These are phyloP conservation scores for Cylindrodendrum hubeiense DNA, from an alignment of 2,329 filamentous ascomycete species.

Conservation along the genomic window DNA sequence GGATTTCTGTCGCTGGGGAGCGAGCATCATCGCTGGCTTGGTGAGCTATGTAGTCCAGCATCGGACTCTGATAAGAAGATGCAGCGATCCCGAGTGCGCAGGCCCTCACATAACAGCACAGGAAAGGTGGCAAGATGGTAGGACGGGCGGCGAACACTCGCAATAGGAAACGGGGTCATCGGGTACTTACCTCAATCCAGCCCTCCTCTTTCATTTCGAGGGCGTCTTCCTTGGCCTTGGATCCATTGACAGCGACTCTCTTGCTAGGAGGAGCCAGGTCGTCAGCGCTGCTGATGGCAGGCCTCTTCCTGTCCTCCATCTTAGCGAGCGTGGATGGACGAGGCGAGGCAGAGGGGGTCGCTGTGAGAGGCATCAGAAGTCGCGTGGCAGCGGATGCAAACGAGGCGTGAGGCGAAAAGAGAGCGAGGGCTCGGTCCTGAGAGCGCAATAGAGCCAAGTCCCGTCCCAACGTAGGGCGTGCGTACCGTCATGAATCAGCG, in stretches of 20 bases:
- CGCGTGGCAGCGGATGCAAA: conserved; percentile 52
- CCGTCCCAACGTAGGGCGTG: conserved; percentile 49
- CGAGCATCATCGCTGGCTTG: conserved; percentile 53
- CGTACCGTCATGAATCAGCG: conserved; percentile 52
- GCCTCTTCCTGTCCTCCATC: conserved; percentile 99
- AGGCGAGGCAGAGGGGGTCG: conserved; percentile 76
- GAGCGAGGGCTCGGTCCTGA: conserved; percentile 45
- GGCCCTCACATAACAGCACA: conserved; percentile 24
- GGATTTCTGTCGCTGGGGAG: conserved; percentile 47
- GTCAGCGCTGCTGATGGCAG: conserved; percentile 82
- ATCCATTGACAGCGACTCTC: conserved; percentile 90
- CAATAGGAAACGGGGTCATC: conserved; percentile 46
- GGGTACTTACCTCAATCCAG: conserved; percentile 75
- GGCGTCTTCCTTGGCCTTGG: conserved; percentile 67
- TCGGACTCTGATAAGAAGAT: conserved; percentile 44
- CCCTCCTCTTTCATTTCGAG: conserved; percentile 69
- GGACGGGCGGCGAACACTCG: conserved; percentile 29
- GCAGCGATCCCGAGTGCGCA: conserved; percentile 37
- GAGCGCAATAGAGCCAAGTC: conserved; percentile 50
- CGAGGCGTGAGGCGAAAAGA: conserved; percentile 53
- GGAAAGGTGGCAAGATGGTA: conserved; percentile 18
- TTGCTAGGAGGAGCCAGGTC: conserved; percentile 91
- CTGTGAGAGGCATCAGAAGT: conserved; percentile 89
- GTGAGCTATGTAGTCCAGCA: conserved; percentile 52
- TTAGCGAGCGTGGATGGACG: conserved; percentile 87